Evolutionary conservation across 768 basidiomycete genomes (phyloP).

Genomic region (Infundibulicybe gibba): DNA sequence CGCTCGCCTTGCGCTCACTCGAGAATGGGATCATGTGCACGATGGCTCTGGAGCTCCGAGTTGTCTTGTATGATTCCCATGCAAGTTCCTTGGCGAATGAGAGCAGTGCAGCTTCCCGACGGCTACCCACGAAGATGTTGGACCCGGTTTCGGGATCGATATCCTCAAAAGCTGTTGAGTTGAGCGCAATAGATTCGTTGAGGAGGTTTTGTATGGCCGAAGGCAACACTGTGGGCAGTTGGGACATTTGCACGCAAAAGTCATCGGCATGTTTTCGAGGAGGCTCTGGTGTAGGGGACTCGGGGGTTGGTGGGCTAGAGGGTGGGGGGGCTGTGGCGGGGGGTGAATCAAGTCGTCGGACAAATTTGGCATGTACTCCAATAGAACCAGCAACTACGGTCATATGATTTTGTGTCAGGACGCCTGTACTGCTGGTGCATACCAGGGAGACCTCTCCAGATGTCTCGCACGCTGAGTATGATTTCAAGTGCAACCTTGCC

Average conservation of each 20-base stretch:
- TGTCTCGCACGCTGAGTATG: no score
- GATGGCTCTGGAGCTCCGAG: slow-evolving; percentile 44
- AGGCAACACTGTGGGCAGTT: no score
- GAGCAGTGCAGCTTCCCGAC: slow-evolving; percentile 76
- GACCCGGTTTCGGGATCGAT: slow-evolving; percentile 32
- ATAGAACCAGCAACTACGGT: slow-evolving; percentile 83
- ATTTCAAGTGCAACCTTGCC: no score
- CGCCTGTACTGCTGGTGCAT: slow-evolving; percentile 76
- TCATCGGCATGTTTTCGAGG: no score
- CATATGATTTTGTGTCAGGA: slow-evolving; percentile 78
- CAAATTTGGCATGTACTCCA: slow-evolving; percentile 76
- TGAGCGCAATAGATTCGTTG: no score
- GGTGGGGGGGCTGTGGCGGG: no score
- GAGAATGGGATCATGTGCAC: slow-evolving; percentile 76
- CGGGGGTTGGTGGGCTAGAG: no score
- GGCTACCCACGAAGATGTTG: slow-evolving; percentile 60
- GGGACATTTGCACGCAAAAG: no score
- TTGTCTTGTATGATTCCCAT: slow-evolving; percentile 56
- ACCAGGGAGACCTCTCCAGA: slow-evolving; percentile 15
- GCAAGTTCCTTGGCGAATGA: slow-evolving; percentile 59
- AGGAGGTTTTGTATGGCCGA: no score
- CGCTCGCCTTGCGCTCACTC: slow-evolving; percentile 76
- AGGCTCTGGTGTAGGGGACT: no score
- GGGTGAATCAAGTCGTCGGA: slow-evolving; percentile 34
- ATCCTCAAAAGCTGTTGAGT: slow-evolving; percentile 22